Evolutionary conservation across 2,329 filamentous ascomycete species (phyloP), one percentile per base, ranked within the genome.

Genomic region (Mycosphaerella arachidis): DNA sequence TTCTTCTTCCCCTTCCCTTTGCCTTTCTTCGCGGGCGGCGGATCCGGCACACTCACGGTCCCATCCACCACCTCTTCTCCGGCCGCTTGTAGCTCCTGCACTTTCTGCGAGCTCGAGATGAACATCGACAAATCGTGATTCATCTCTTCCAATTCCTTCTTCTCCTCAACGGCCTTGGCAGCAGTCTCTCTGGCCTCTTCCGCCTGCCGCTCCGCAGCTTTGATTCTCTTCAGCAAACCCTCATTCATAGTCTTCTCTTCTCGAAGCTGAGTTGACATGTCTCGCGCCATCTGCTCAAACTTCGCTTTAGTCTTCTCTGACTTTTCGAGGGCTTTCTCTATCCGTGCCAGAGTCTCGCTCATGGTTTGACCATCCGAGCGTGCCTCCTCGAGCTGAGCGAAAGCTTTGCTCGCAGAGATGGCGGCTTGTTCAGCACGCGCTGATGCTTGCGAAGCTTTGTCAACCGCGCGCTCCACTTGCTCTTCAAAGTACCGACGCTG

Each of bases 401-500:
- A 70, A 0, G 82, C 81, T 61, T 78, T 74, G 5, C 76, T 79
- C 1, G 83, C 82, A 1, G 63, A 48, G 0, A 73, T 71, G 0
- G 78, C 76, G 0, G 89, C 87, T 52, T 81, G 80, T 62, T 90
- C 86, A 0, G 89, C 90, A 0, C 84, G 81, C 0, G 84, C 80
- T 0, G 84, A 81, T 0, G 92, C 91, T 69, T 88, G 85, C 1
- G 87, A 83, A 0, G 92, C 92, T 77, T 97, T 97, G 74, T 96
- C 91, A 0, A 89, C 92, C 0, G 91, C 91, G 64, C 95, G 91
- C 69, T 87, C 88, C 55, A 99, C 84, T 73, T 96, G 86, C 67
- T 96, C 93, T 73, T 97, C 93, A 68, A 96, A 99, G 75, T 97
- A 99, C 0, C 90, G 82, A 9, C 94, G 85, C 73, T 99, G 94